Base-by-base conservation (phyloP, 768 basidiomycete genomes). In the Tremella fuciformis region DNA sequence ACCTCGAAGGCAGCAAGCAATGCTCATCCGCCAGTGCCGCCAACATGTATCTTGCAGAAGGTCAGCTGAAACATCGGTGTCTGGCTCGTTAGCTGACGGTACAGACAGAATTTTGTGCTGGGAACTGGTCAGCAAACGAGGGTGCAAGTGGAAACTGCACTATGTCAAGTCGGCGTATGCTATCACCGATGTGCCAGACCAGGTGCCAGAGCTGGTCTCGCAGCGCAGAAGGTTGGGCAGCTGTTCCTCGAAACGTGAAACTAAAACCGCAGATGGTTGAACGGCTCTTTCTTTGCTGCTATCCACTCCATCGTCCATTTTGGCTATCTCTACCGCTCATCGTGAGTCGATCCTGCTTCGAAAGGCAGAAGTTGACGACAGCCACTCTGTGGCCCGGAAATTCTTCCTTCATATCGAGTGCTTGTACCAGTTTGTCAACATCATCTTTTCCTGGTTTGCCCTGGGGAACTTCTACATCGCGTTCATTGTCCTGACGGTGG, bases 261-360 rank as follows among this genome's bases (percentile, higher is more conserved):
- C 55, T 57, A 15, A 57, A 24, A 48, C 8, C 13, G 19, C 38
- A 86, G 93, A 40, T 98, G 94, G 94, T 82, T 99, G 24, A 97
- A 97, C 76, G 91, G 94, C 13, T 93, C 91, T 2, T 98, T 99
- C 85, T 99, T 99, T 77, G 96, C 93, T 9, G 90, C 88, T 0
- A 85, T 98, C 15, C 92, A 98, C 79, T 86, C 87, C 57, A 88
- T 85, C 3, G 82, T 92, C 64, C 90, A 98, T 74, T 98, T 99
- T 78, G 86, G 89, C 64, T 97, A 97, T 73, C 84, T 99, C 40
- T 98, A 98, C 76, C 85, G 94, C 22, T 90, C 88, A 8, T 86
- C 88, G 76, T 77, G 54, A 56, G 76, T 65, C 15, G 3, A 34
- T 34, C 29, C 11, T 34, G 16, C 2, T 24, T 26, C 1, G 15